Evolutionary conservation across 768 basidiomycete species (phyloP).

Genomic region (Suillus lakei): DNA sequence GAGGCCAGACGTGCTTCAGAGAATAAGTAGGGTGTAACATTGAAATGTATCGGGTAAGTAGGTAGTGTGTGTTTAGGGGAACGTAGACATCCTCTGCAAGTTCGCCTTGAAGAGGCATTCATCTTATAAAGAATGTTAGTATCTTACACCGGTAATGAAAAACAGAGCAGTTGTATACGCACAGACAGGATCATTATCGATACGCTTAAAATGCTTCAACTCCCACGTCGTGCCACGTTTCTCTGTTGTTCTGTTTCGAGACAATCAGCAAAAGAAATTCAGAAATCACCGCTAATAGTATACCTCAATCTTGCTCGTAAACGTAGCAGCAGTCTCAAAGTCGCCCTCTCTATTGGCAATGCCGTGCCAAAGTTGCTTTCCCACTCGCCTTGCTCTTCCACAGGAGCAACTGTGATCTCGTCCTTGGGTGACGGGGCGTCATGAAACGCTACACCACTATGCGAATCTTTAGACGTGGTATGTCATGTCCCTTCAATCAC

Average conservation of each 20-base stretch:
- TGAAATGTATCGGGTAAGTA: no score
- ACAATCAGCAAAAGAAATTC: no score
- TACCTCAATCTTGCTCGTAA: slow-evolving; percentile 87
- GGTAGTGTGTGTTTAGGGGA: slow-evolving; percentile 69
- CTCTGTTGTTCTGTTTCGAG: slow-evolving; percentile 96
- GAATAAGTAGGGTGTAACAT: no score
- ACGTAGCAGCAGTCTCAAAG: no score
- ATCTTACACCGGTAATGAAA: background rate
- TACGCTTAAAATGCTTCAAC: slow-evolving; percentile 75
- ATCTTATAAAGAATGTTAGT: slow-evolving; percentile 44
- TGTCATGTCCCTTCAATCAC: slow-evolving; percentile 85
- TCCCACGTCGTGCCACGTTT: slow-evolving; percentile 73
- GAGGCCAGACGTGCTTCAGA: no score
- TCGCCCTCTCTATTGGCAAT: slow-evolving; percentile 89
- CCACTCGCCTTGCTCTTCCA: slow-evolving; percentile 72
- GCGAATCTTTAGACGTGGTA: slow-evolving; percentile 56
- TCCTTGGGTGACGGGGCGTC: slow-evolving; percentile 77
- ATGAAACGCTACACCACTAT: slow-evolving; percentile 64
- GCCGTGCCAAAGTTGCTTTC: slow-evolving; percentile 85
- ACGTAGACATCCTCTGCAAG: slow-evolving; percentile 78
- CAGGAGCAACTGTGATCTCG: slow-evolving; percentile 65
- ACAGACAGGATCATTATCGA: slow-evolving; percentile 77
- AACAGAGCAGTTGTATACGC: slow-evolving; percentile 37
- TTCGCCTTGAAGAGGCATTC: slow-evolving; percentile 68
- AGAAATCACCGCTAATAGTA: no score